These are phyloP conservation scores for Ogataea ganodermae DNA, from an alignment of 805 yeast genomes.

Conservation along the genomic window DNA sequence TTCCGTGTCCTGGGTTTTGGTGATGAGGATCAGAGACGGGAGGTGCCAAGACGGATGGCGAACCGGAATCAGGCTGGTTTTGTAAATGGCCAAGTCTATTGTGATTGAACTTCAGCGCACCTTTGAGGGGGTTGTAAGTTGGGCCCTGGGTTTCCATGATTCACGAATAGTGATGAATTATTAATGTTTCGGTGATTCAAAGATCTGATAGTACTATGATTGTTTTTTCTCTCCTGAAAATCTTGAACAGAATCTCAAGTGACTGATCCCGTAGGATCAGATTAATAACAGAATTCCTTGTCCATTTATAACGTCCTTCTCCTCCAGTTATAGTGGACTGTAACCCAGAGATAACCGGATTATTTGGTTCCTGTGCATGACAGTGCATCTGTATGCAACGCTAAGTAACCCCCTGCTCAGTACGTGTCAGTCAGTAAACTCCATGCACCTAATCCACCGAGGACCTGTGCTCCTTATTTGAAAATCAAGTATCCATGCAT, in stretches of 20 bases:
- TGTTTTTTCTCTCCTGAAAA: no score
- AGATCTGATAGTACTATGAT: no score
- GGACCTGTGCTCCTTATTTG: background rate
- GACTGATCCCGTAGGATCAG: background rate
- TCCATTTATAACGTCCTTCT: background rate
- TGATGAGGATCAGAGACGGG: background rate
- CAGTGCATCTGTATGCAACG: background rate
- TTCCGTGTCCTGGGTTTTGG: background rate
- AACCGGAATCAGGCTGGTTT: background rate
- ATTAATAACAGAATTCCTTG: background rate
- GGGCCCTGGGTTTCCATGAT: slow-evolving; percentile 5
- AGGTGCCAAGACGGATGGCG: background rate
- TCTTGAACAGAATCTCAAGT: background rate
- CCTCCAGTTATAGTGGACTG: background rate
- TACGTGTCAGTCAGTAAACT: background rate
- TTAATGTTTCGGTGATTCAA: no score
- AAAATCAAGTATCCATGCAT: slow-evolving; percentile 5
- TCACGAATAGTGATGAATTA: background rate
- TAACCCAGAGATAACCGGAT: slow-evolving; percentile 1
- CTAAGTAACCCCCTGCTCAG: background rate
- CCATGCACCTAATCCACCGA: background rate
- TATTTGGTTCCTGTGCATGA: slow-evolving; percentile 3
- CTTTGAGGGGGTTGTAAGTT: background rate
- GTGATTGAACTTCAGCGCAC: slow-evolving; percentile 3
- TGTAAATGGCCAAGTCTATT: slow-evolving; percentile 4